A percentile compares a stretch with the other conserved stretches of the same genome.
These are phyloP conservation scores for Gloeostereum incarnatum DNA, from an alignment of 768 basidiomycete genomes.

Conservation along the genomic window DNA sequence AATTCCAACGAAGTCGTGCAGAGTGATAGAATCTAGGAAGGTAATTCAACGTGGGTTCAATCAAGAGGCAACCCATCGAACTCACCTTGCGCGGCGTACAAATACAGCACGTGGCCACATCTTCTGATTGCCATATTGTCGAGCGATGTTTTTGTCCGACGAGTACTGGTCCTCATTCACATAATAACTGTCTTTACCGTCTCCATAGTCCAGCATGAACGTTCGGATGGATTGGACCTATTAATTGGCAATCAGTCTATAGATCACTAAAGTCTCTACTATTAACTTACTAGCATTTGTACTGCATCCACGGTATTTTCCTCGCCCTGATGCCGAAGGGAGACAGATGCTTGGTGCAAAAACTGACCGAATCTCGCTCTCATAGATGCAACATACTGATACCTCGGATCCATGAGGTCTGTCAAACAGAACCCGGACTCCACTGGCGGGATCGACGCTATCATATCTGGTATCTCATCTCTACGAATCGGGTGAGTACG, in stretches of 20 bases:
- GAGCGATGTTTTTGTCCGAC: slow-evolving; percentile 56
- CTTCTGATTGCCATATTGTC: slow-evolving; percentile 63
- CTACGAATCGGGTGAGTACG: slow-evolving; percentile 21
- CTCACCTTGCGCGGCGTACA: slow-evolving; percentile 56
- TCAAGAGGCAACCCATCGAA: slow-evolving; percentile 1
- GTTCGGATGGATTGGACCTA: slow-evolving; percentile 63
- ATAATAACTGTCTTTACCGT: slow-evolving; percentile 59
- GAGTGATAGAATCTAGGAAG: slow-evolving; percentile 49
- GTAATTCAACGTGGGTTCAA: slow-evolving; percentile 3
- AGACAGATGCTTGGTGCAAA: slow-evolving; percentile 61
- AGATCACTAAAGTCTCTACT: neutral
- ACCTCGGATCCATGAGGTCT: slow-evolving; percentile 55
- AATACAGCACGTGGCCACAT: slow-evolving; percentile 69
- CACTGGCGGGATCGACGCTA: slow-evolving; percentile 51
- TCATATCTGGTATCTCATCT: slow-evolving; percentile 71
- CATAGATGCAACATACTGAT: slow-evolving; percentile 48
- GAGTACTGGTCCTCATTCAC: slow-evolving; percentile 48
- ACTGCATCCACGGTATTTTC: slow-evolving; percentile 80
- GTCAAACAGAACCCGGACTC: slow-evolving; percentile 60
- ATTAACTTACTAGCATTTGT: slow-evolving; percentile 47
- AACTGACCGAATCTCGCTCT: slow-evolving; percentile 58
- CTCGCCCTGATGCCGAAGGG: slow-evolving; percentile 63
- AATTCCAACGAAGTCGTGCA: slow-evolving; percentile 62
- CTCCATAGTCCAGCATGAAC: slow-evolving; percentile 69
- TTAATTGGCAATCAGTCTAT: slow-evolving; percentile 2